Percentiles rank a stretch among this genome's conserved stretches.
Conservation (phyloP, 805 yeast genomes). For the Candida taoyuanica region DNA sequence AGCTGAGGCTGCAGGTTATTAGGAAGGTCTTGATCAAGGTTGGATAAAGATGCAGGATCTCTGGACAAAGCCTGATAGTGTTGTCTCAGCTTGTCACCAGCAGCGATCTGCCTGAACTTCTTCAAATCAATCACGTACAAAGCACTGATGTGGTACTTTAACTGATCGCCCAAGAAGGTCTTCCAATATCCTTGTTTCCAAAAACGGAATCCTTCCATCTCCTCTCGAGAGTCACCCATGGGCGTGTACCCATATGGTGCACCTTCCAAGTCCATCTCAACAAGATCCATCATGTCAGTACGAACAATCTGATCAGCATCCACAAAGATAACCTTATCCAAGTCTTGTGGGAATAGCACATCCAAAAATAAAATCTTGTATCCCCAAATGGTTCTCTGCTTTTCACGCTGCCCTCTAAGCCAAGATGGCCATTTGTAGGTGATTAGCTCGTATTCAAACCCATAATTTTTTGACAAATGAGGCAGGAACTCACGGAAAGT, state of each 20-base stretch:
- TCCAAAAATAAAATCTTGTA: slow-evolving; percentile 84
- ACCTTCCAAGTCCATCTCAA: slow-evolving; percentile 64
- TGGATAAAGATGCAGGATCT: slow-evolving; percentile 74
- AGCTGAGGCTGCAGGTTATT: slow-evolving; percentile 71
- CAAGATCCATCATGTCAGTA: slow-evolving; percentile 65
- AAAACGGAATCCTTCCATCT: slow-evolving; percentile 81
- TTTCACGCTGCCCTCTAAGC: slow-evolving; percentile 74
- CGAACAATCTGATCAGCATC: slow-evolving; percentile 84
- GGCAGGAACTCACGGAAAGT: slow-evolving; percentile 60
- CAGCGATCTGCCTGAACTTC: slow-evolving; percentile 56
- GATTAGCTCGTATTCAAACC: slow-evolving; percentile 71
- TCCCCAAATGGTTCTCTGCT: slow-evolving; percentile 81
- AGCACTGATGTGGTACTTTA: slow-evolving; percentile 74
- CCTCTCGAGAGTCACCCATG: slow-evolving; percentile 75
- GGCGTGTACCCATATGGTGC: slow-evolving; percentile 87
- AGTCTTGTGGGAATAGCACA: slow-evolving; percentile 74
- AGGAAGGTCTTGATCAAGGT: slow-evolving; percentile 91
- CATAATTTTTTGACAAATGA: slow-evolving; percentile 47
- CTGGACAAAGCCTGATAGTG: slow-evolving; percentile 80
- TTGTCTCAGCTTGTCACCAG: slow-evolving; percentile 77
- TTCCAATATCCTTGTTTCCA: slow-evolving; percentile 96
- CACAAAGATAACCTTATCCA: slow-evolving; percentile 75
- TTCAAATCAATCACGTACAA: slow-evolving; percentile 74
- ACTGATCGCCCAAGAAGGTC: slow-evolving; percentile 47
- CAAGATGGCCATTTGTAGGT: slow-evolving; percentile 91